Percentiles rank a stretch among this genome's conserved stretches.
phyloP scores from a whole-genome alignment of 179 eudicot species.

The Nepenthes alata region DNA sequence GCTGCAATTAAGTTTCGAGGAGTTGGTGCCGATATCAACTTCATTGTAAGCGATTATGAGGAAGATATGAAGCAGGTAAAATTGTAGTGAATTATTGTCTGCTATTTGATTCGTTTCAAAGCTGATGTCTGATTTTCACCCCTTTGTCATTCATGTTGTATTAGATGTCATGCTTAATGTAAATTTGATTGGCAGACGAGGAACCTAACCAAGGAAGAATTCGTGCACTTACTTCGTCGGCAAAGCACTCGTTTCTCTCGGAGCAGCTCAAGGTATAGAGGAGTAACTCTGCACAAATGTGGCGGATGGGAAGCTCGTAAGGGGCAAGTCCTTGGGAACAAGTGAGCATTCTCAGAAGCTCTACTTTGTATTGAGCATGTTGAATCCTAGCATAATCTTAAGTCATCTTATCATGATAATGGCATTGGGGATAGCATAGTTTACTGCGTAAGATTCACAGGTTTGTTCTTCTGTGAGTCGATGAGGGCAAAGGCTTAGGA shows the following conservation, averaged over 20 bases:
- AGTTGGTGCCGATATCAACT: slow-evolving; percentile 67
- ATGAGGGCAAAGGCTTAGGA: slow-evolving; percentile 9
- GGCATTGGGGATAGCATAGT: neutral
- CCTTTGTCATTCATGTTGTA: neutral
- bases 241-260: slow-evolving; percentile 54
- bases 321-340: slow-evolving; percentile 53
- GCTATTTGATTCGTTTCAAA: neutral
- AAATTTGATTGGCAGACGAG: slow-evolving; percentile 25
- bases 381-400: neutral
- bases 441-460: too few relatives aligned
- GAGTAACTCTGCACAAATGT: slow-evolving; percentile 54
- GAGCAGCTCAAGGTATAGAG: slow-evolving; percentile 59
- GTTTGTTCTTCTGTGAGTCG: neutral
- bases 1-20: slow-evolving; percentile 64
- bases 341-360: slow-evolving; percentile 21
- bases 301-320: slow-evolving; percentile 62
- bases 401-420: neutral
- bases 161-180: neutral
- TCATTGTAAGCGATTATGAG: slow-evolving; percentile 40
- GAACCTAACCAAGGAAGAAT: slow-evolving; percentile 46
- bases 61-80: slow-evolving; percentile 57
- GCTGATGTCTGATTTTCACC: neutral
- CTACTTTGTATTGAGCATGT: neutral
- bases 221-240: slow-evolving; percentile 55
- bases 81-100: neutral